Evolutionary conservation across 257 asterid genomes (phyloP).

Genomic region (Nicotiana benthamiana): DNA sequence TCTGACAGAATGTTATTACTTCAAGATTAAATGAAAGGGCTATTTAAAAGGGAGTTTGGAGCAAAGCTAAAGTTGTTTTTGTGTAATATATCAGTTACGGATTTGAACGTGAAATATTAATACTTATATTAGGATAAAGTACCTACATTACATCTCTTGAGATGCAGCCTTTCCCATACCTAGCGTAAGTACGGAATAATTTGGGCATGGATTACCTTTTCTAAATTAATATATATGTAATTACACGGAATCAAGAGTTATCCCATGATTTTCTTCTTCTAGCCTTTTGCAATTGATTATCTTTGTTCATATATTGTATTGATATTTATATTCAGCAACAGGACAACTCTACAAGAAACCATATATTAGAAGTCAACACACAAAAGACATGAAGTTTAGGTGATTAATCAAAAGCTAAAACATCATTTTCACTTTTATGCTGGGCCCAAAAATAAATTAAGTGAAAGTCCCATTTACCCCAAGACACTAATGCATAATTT

Average conservation of each 20-base stretch:
- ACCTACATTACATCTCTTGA: no score
- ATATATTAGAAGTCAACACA: not conserved
- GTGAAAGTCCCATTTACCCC: not conserved
- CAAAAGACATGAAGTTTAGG: constrained; percentile 5
- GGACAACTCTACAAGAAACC: not conserved
- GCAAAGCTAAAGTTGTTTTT: no score
- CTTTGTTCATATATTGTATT: not conserved
- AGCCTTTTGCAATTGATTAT: not conserved
- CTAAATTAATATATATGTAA: no score
- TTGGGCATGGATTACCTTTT: no score
- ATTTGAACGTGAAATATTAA: no score
- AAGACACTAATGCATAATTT: not conserved
- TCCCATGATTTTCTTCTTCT: not conserved
- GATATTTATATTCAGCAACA: not conserved
- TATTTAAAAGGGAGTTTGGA: no score
- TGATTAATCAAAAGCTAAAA: not conserved
- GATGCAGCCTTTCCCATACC: no score
- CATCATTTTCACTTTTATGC: not conserved
- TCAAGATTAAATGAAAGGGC: no score
- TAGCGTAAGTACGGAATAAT: no score
- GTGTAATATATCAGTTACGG: no score
- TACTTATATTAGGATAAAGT: no score
- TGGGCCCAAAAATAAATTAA: not conserved
- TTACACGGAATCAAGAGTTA: not conserved
- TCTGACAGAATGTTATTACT: no score